Evolutionary conservation across 2,329 filamentous ascomycete species (phyloP).

Genomic region (Dothistroma septosporum): DNA sequence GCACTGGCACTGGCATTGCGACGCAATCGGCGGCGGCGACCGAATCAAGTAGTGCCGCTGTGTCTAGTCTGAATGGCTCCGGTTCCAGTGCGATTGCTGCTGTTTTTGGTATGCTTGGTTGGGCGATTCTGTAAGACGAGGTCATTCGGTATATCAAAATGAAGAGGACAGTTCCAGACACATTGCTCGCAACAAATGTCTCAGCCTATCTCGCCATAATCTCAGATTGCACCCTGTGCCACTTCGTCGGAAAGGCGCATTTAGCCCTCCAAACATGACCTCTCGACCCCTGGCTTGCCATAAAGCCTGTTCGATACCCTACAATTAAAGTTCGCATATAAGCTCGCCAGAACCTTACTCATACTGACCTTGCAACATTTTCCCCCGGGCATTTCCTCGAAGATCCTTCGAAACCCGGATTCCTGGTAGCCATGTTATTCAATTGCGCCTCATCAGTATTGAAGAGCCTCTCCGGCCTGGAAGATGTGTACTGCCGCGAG

Average conservation of each 20-base stretch:
- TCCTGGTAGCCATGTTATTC: conserved; percentile 5
- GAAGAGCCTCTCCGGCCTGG: conserved; percentile 3
- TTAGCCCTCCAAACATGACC: conserved; percentile 7
- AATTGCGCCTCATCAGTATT: not conserved
- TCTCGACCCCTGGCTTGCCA: conserved; percentile 6
- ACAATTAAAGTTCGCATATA: conserved; percentile 7
- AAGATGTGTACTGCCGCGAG: not conserved
- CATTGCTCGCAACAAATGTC: too few species aligned
- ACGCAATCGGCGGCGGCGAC: not conserved
- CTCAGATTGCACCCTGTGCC: conserved; percentile 10
- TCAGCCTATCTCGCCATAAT: not conserved
- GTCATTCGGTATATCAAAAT: too few species aligned
- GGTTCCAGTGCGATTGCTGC: not conserved
- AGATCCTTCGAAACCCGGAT: conserved; percentile 7
- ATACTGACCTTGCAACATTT: conserved; percentile 10
- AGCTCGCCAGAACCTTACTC: conserved; percentile 7
- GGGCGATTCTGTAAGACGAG: not conserved
- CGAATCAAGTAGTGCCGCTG: conserved; percentile 7
- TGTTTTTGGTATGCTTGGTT: not conserved
- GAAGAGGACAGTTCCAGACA: too few species aligned
- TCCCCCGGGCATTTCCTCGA: conserved; percentile 8
- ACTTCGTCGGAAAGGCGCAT: conserved; percentile 10
- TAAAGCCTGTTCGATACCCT: conserved; percentile 8
- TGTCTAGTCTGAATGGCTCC: not conserved
- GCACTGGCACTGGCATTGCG: not conserved